phyloP scores from a whole-genome alignment of 306 rosid species.

The Parietaria judaica region DNA sequence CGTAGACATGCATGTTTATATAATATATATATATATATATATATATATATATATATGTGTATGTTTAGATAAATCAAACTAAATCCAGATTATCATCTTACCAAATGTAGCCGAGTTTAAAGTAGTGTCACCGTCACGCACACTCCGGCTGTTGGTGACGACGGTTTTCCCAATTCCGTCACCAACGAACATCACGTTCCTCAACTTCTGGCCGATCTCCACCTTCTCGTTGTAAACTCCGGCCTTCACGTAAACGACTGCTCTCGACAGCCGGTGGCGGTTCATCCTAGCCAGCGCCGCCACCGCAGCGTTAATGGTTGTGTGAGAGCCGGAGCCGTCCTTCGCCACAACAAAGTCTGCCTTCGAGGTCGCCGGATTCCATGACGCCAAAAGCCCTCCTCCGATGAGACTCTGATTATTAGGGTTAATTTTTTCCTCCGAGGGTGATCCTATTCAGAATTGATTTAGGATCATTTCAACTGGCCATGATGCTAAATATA shows the following conservation, averaged over 20 bases:
- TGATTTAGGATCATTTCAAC: no score
- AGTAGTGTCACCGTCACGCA: conserved; percentile 36
- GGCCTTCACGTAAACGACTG: conserved; percentile 39
- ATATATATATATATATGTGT: no score
- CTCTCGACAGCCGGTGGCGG: conserved; percentile 21
- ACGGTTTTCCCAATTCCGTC: conserved; percentile 65
- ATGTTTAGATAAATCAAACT: no score
- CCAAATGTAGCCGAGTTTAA: conserved; percentile 57
- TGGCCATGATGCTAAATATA: no score
- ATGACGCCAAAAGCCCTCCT: conserved; percentile 36
- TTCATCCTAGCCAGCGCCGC: conserved; percentile 34
- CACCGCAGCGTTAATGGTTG: conserved; percentile 40
- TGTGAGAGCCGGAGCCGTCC: conserved; percentile 51
- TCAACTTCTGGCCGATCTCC: conserved; percentile 28
- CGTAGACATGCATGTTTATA: no score
- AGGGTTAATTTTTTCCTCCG: neutral
- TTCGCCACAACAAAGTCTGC: conserved; percentile 49
- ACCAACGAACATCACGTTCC: conserved; percentile 58
- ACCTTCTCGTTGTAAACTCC: conserved; percentile 54
- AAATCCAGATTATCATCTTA: conserved; percentile 8
- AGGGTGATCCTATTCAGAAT: neutral
- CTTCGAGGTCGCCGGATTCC: conserved; percentile 28
- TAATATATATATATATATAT: no score
- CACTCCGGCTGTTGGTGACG: conserved; percentile 33
- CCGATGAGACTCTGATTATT: conserved; percentile 1